phyloP scores from a whole-genome alignment of 257 asterid species.

The Nicotiana sylvestris region DNA sequence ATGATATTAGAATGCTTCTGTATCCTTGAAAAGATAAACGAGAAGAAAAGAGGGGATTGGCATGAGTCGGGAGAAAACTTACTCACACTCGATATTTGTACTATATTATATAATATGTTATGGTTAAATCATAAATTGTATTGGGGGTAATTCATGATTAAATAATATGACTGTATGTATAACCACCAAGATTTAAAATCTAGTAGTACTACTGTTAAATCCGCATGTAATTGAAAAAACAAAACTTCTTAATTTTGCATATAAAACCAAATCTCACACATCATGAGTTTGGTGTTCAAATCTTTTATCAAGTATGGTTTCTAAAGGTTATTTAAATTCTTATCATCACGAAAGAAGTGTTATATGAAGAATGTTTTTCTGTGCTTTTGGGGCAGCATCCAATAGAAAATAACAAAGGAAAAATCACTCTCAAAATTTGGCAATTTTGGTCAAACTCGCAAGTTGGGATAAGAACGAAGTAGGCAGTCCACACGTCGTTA shows the following conservation, averaged over 20 bases:
- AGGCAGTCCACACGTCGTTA: not conserved
- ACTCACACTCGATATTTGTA: not conserved
- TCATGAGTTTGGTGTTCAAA: not conserved
- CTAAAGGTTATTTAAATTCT: not conserved
- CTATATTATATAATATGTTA: not conserved
- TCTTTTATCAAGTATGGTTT: not conserved
- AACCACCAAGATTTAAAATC: too few relatives aligned
- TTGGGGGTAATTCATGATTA: not conserved
- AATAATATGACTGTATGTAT: too few relatives aligned
- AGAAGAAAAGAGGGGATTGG: not conserved
- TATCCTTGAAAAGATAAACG: not conserved
- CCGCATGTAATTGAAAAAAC: not conserved
- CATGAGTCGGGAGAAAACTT: not conserved
- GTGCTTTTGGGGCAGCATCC: not conserved
- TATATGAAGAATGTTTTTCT: not conserved
- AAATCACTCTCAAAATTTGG: not conserved
- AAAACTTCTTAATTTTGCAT: too few relatives aligned
- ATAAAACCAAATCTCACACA: not conserved
- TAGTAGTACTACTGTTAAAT: not conserved
- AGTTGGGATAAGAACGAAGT: not conserved
- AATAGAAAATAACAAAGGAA: not conserved
- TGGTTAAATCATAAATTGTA: not conserved
- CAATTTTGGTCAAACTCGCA: constrained; percentile 7
- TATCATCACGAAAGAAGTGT: not conserved
- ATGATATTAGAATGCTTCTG: not conserved